These are phyloP conservation scores for Stemphylium beticola DNA, from an alignment of 2,329 filamentous ascomycete genomes.

Conservation along the genomic window DNA sequence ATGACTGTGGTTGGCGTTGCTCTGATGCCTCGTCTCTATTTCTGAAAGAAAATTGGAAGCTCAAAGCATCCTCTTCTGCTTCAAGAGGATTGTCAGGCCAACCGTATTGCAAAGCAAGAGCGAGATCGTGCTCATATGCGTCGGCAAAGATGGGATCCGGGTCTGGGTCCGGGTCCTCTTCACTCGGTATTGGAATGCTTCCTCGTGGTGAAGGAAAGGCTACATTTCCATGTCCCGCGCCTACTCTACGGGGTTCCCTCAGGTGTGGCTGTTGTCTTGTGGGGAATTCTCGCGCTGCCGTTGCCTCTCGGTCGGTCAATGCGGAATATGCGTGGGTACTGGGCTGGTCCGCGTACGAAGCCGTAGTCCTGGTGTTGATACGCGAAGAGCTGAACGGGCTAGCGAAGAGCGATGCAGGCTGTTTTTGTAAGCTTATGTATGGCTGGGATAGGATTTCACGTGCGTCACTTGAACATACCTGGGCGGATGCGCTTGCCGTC, in stretches of 20 bases:
- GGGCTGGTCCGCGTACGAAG: neutral
- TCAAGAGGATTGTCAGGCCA: neutral
- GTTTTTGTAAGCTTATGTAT: constrained; percentile 5
- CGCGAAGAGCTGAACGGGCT: constrained; percentile 7
- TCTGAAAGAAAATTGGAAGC: neutral
- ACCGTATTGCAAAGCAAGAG: constrained; percentile 17
- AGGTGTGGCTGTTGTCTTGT: neutral
- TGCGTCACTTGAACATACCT: neutral
- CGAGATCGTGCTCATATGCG: constrained; percentile 12
- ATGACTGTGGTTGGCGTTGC: neutral
- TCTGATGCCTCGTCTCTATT: neutral
- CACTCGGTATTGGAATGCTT: constrained; percentile 2
- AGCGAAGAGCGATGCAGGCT: constrained; percentile 9
- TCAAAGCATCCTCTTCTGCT: neutral
- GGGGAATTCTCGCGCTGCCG: neutral
- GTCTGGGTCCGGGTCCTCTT: neutral
- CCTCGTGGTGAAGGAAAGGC: constrained; percentile 11
- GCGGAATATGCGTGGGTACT: neutral
- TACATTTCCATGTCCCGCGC: constrained; percentile 4
- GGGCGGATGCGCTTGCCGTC: neutral
- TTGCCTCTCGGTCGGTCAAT: neutral
- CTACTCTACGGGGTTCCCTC: neutral
- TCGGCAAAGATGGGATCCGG: neutral
- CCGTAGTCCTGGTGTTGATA: neutral
- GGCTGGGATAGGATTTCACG: neutral